Evolutionary conservation across 352 stramenopile species (phyloP), one percentile per base, ranked within the genome.

Genomic region (Globisporangium apiculatum): DNA sequence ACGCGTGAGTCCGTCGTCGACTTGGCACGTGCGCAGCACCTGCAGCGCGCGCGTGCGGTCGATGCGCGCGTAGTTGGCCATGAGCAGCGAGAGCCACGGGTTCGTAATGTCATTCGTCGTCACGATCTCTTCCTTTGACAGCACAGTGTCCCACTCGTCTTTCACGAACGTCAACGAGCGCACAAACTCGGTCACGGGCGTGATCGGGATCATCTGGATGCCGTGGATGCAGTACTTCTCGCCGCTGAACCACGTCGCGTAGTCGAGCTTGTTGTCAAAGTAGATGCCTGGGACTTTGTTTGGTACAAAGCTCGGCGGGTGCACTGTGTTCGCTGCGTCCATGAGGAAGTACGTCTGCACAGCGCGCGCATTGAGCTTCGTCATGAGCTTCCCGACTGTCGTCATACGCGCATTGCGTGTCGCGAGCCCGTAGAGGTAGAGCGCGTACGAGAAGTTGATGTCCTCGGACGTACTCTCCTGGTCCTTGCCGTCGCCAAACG

Each of bases 241-340:
- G 5, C 61, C 64, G 41, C 69, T 85, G 69, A 89, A 89, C 81
- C 81, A 89, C 58, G 76, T 91, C 15, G 81, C 69, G 57, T 91
- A 91, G 68, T 91, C 79, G 11, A 75, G 69, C 58, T 91, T 91
- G 66, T 91, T 91, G 62, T 89, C 79, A 43, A 91, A 91, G 43
- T 86, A 68, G 51, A 89, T 91, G 14, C 81, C 81, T 1, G 76
- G 60, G 9, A 76, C 78, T 64, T 86, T 88, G 51, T 74, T 74
- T 3, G 67, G 49, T 1, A 73, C 67, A 53, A 81, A 75, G 15
- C 46, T 62, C 15, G 56, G 53, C 1, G 78, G 78, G 53, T 91
- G 78, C 43, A 87, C 73, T 9, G 51, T 72, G 58, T 80, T 91
- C 1, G 61, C 51, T 53, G 52, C 74, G 50, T 82, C 70, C 53